phyloP scores from a whole-genome alignment of 306 rosid species.

The Datisca glomerata region DNA sequence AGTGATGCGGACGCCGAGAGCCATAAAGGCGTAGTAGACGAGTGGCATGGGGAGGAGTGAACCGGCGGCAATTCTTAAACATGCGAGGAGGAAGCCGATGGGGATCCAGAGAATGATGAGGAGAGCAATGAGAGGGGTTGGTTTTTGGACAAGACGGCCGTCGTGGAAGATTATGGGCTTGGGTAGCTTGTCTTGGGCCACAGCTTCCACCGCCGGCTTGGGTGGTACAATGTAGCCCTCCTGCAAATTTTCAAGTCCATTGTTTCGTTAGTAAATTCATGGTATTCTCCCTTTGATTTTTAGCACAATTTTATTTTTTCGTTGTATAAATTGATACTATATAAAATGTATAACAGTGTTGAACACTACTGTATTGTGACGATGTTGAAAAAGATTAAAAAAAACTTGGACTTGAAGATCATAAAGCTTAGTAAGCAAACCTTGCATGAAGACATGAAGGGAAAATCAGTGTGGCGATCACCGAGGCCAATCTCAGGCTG shows the following conservation, averaged over 20 bases:
- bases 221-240: constrained; percentile 57
- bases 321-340: no score
- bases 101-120: constrained; percentile 67
- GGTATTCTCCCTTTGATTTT: no score
- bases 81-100: constrained; percentile 51
- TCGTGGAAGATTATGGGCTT: constrained; percentile 83
- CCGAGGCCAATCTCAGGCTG: constrained; percentile 69
- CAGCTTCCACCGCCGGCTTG: constrained; percentile 27
- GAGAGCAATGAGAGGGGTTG: constrained; percentile 47
- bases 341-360: no score
- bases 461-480: constrained; percentile 56
- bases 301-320: no score
- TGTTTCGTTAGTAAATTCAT: neutral
- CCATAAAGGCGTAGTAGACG: constrained; percentile 56
- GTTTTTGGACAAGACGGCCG: constrained; percentile 64
- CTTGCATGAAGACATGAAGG: constrained; percentile 74
- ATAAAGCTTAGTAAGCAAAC: no score
- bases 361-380: no score
- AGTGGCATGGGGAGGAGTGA: constrained; percentile 67
- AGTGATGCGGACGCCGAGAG: constrained; percentile 57
- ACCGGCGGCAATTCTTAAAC: constrained; percentile 57
- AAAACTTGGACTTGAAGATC: no score
- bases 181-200: constrained; percentile 43
- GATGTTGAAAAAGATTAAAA: no score
- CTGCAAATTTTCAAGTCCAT: constrained; percentile 15